These are phyloP conservation scores for Crithidia bombi DNA, from an alignment of 208 protist species.

Conservation along the genomic window DNA sequence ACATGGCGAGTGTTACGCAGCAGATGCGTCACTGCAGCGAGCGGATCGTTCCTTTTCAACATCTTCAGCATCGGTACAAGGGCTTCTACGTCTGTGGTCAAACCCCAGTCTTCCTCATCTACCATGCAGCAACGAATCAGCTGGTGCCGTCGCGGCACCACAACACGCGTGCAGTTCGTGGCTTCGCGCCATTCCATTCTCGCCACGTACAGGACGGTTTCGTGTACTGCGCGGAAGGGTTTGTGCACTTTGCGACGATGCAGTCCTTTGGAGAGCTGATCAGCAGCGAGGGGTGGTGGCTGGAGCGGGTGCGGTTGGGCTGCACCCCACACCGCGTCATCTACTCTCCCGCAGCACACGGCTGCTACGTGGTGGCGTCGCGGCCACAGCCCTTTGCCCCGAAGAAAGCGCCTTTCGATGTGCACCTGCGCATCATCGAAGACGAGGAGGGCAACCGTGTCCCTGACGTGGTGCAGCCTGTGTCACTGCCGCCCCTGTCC, in stretches of 20 bases:
- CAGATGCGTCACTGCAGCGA: conserved; percentile 68
- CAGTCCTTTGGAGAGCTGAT: conserved; percentile 56
- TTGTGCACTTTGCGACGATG: conserved; percentile 80
- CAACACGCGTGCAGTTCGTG: conserved; percentile 54
- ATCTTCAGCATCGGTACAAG: conserved; percentile 37
- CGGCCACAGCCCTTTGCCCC: conserved; percentile 63
- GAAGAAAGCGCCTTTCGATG: conserved; percentile 79
- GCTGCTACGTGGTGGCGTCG: conserved; percentile 81
- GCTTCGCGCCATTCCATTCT: conserved; percentile 77
- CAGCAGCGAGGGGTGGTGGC: conserved; percentile 61
- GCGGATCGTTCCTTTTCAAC: conserved; percentile 62
- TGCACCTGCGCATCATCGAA: conserved; percentile 64
- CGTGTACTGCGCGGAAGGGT: conserved; percentile 84
- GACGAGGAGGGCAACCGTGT: conserved; percentile 66
- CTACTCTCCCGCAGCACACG: conserved; percentile 70
- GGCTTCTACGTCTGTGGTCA: conserved; percentile 89
- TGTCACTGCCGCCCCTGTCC: conserved; percentile 48
- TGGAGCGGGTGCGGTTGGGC: conserved; percentile 68
- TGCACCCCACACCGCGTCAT: conserved; percentile 81
- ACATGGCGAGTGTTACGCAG: conserved; percentile 64
- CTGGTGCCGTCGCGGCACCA: conserved; percentile 75
- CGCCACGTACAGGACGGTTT: conserved; percentile 57
- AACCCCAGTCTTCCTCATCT: conserved; percentile 81
- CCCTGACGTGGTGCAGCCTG: conserved; percentile 43
- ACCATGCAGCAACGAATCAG: conserved; percentile 48